These are phyloP conservation scores for Lentinus tigrinus DNA, from an alignment of 768 basidiomycete genomes.

Conservation along the genomic window DNA sequence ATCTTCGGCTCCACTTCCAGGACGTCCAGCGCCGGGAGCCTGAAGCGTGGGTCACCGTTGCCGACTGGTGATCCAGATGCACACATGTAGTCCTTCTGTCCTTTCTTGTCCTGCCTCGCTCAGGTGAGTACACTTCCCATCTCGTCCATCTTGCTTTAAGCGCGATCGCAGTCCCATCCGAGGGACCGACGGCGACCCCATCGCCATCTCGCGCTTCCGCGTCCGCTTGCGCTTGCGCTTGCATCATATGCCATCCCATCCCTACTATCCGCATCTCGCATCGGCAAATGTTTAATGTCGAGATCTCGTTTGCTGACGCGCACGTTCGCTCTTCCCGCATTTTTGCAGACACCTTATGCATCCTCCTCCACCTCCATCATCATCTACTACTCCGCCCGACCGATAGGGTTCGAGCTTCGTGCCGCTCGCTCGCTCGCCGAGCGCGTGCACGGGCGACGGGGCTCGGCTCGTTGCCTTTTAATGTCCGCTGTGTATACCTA, in stretches of 20 bases:
- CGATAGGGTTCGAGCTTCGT: not conserved
- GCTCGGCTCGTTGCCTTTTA: not conserved
- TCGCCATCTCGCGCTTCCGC: too few species aligned
- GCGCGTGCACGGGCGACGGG: not conserved
- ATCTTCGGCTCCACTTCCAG: not conserved
- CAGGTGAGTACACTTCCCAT: not conserved
- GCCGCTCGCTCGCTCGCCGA: not conserved
- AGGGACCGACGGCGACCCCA: too few species aligned
- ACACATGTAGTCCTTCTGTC: not conserved
- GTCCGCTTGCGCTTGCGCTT: too few species aligned
- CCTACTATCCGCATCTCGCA: too few species aligned
- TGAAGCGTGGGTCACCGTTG: constrained; percentile 12
- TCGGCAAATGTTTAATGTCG: too few species aligned
- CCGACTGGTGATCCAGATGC: constrained; percentile 13
- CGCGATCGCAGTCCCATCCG: not conserved
- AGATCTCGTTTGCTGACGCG: too few species aligned
- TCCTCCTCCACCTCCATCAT: not conserved
- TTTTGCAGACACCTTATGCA: not conserved
- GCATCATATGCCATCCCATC: too few species aligned
- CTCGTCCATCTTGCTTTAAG: not conserved
- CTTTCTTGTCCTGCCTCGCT: not conserved
- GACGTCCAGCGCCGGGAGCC: constrained; percentile 12
- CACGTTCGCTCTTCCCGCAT: too few species aligned
- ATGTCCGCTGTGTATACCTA: not conserved
- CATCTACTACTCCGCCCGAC: not conserved